Conservation (phyloP, 2,329 filamentous ascomycete genomes). For the Penicillium janthinellum region DNA sequence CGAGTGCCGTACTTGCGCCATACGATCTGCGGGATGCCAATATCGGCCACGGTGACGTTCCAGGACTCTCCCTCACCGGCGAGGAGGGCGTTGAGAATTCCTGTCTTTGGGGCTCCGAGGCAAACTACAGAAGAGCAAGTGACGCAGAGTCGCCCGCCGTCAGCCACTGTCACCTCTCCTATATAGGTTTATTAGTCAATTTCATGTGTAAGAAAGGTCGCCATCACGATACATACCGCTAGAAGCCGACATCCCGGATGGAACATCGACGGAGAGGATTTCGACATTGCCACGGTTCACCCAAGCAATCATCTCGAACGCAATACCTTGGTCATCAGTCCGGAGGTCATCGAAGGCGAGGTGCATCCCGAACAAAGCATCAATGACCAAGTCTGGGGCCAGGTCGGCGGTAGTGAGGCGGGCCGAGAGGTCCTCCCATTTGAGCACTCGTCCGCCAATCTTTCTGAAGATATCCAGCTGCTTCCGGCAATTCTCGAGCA, state of each 20-base stretch:
- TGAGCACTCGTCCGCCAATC: constrained; percentile 73
- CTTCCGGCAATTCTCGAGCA: constrained; percentile 76
- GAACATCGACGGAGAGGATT: constrained; percentile 85
- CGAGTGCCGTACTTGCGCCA: constrained; percentile 84
- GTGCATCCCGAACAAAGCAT: constrained; percentile 84
- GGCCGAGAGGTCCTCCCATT: constrained; percentile 60
- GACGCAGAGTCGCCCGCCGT: constrained; percentile 78
- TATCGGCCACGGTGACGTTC: constrained; percentile 82
- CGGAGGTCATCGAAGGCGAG: constrained; percentile 86
- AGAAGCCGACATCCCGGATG: constrained; percentile 81
- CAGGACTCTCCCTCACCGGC: constrained; percentile 62
- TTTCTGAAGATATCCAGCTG: constrained; percentile 84
- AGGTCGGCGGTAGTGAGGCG: constrained; percentile 57
- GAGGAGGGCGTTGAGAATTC: constrained; percentile 75
- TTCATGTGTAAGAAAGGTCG: too few species aligned
- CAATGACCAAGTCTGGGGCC: constrained; percentile 78
- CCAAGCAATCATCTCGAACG: constrained; percentile 91
- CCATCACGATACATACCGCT: constrained; percentile 63
- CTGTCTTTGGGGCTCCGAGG: constrained; percentile 83
- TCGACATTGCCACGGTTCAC: constrained; percentile 83
- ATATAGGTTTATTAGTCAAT: constrained; percentile 20
- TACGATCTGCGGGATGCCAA: constrained; percentile 78
- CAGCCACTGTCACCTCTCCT: constrained; percentile 60
- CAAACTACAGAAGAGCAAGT: constrained; percentile 80
- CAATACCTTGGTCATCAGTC: constrained; percentile 77